phyloP scores from a whole-genome alignment of 2,329 filamentous ascomycete species.

The Talaromyces sp. region DNA sequence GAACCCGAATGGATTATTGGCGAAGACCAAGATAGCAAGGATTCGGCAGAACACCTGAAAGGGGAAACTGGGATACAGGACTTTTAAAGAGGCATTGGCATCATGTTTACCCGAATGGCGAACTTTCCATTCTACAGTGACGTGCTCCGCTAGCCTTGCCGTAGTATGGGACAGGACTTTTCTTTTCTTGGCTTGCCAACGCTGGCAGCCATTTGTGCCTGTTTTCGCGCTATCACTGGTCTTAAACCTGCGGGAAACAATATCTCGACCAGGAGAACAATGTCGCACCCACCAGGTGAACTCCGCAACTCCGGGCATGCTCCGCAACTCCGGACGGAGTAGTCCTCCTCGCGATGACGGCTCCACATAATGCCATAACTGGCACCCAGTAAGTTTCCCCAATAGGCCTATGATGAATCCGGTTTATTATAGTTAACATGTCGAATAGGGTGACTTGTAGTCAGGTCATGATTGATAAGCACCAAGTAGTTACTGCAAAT shows the following conservation, averaged over 20 bases:
- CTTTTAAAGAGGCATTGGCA: constrained; percentile 44
- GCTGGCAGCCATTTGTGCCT: not conserved
- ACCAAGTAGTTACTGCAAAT: not conserved
- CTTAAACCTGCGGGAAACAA: not conserved
- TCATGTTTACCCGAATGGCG: not conserved
- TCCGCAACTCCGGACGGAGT: not conserved
- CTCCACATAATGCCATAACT: not conserved
- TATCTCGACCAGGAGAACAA: not conserved
- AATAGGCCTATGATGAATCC: not conserved
- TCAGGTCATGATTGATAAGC: not conserved
- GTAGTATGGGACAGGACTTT: not conserved
- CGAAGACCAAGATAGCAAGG: constrained; percentile 29
- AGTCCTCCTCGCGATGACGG: not conserved
- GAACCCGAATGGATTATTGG: constrained; percentile 61
- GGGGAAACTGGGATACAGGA: constrained; percentile 70
- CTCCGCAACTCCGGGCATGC: not conserved
- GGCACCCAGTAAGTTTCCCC: not conserved
- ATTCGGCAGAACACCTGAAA: constrained; percentile 20
- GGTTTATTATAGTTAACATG: not conserved
- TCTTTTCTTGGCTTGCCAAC: not conserved
- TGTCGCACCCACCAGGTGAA: not conserved
- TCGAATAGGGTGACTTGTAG: not conserved
- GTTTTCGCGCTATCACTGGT: not conserved
- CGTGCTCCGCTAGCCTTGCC: not conserved
- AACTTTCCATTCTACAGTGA: not conserved